These are phyloP conservation scores for Bigelowiella natans DNA, from an alignment of 78 protist species.

Conservation along the genomic window DNA sequence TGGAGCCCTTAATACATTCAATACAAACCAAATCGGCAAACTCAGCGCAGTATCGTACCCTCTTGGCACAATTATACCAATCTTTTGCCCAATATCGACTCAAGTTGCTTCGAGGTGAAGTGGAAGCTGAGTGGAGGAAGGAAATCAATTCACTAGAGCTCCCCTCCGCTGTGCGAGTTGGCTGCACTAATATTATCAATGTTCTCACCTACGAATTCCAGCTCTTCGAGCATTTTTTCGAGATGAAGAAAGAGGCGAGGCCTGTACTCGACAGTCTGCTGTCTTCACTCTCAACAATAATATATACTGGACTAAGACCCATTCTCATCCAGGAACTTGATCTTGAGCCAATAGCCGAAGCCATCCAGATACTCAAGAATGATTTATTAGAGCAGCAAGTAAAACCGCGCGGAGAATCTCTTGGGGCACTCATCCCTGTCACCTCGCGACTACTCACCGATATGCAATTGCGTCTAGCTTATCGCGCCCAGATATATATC, in stretches of 20 bases:
- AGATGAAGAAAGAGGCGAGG: background rate
- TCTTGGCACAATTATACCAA: background rate
- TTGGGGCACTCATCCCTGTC: background rate
- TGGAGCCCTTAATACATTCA: background rate
- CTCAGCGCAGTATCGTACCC: background rate
- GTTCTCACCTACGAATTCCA: background rate
- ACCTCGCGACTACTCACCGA: background rate
- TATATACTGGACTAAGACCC: background rate
- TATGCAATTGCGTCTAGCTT: background rate
- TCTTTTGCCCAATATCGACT: background rate
- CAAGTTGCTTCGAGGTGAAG: background rate
- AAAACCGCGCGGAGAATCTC: background rate
- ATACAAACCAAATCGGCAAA: background rate
- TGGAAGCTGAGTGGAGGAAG: background rate
- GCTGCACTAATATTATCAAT: background rate
- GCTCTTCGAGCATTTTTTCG: background rate
- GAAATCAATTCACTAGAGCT: background rate
- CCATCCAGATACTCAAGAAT: background rate
- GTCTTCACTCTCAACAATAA: background rate
- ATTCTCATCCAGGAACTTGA: background rate
- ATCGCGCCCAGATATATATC: background rate
- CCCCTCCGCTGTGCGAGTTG: background rate
- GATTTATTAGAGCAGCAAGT: background rate
- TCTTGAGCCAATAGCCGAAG: background rate
- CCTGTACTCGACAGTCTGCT: background rate